Base-by-base conservation (phyloP, 2,329 filamentous ascomycete species). In the Neopestalotiopsis clavispora region DNA sequence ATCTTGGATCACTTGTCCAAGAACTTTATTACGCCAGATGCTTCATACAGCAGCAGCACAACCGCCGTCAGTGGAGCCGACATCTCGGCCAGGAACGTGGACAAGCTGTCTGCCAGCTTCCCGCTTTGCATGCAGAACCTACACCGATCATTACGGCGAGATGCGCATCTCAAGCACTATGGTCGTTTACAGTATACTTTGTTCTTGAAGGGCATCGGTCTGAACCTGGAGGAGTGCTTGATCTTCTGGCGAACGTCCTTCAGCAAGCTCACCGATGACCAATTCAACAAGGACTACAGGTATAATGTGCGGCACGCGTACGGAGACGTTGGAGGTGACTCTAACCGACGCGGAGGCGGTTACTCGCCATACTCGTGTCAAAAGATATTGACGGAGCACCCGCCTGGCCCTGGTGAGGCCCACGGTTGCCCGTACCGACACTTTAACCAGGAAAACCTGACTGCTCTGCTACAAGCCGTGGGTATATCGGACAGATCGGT, bases 351-450 rank as follows among this genome's bases (percentile, higher is more conserved):
- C 67, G 92, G 94, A 57, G 89, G 92, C 67, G 95, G 95, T 23
- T 98, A 98, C 79, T 93, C 92, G 63, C 94, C 96, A 0, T 97
- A 94, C 77, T 96, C 93, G 67, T 99, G 96, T 79, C 95, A 98
- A 77, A 98, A 97, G 83, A 95, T 99, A 66, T 85, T 98, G 32
- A 96, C 91, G 0, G 96, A 99, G 77, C 91, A 95, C 69, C 90
- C 94, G 0, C 95, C 95, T 0, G 93, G 94, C 0, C 89, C 93
- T 0, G 95, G 95, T 2, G 95, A 99, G 81, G 88, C 91, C 0
- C 95, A 99, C 78, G 96, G 96, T n/a, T 99, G 96, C 78, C 96
- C 96, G 0, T 99, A 98, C 79, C 87, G 96, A 38, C 95, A 98
- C 78, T 98, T 97, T 79, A 92, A 90, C 69, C 82, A 92, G 64